A percentile compares a stretch with the other conserved stretches of the same genome.
Conservation (phyloP, 2,329 filamentous ascomycete genomes). For the Graphilbum sp. region DNA sequence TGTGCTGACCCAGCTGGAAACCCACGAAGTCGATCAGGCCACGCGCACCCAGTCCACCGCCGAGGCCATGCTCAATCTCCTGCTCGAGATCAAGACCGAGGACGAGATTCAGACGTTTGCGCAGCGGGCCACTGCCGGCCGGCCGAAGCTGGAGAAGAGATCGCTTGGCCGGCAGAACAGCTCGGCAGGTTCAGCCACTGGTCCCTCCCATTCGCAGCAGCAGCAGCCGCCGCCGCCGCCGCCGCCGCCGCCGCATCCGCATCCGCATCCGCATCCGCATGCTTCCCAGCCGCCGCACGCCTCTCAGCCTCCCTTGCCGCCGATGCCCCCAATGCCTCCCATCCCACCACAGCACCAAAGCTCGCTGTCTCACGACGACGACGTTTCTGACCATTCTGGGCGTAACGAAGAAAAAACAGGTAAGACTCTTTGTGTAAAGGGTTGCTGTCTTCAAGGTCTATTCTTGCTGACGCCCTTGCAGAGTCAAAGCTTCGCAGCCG, state of each 20-base stretch:
- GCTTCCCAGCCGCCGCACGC: background rate
- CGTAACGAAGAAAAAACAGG: conserved; percentile 22
- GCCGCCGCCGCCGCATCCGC: too few relatives aligned
- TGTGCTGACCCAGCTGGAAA: conserved; percentile 80
- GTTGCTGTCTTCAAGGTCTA: background rate
- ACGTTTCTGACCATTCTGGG: conserved; percentile 27
- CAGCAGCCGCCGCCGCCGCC: conserved; percentile 9
- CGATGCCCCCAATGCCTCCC: conserved; percentile 3
- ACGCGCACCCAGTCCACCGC: conserved; percentile 59
- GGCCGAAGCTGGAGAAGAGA: conserved; percentile 26
- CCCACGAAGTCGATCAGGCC: conserved; percentile 76
- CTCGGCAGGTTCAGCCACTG: conserved; percentile 14
- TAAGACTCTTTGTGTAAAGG: conserved; percentile 7
- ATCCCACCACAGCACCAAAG: conserved; percentile 1
- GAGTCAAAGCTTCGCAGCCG: conserved; percentile 45
- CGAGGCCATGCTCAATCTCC: conserved; percentile 62
- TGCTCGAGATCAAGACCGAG: conserved; percentile 74
- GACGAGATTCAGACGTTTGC: conserved; percentile 71
- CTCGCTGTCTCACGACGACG: conserved; percentile 20
- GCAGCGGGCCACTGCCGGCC: conserved; percentile 25
- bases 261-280: too few relatives aligned
- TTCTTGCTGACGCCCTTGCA: conserved; percentile 13
- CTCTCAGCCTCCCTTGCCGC: background rate
- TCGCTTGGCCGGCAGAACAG: conserved; percentile 23
- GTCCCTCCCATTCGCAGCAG: conserved; percentile 11